Evolutionary conservation across 805 yeast genomes (phyloP), one percentile per base, ranked within the genome.

Genomic region (Myxozyma melibiosi): DNA sequence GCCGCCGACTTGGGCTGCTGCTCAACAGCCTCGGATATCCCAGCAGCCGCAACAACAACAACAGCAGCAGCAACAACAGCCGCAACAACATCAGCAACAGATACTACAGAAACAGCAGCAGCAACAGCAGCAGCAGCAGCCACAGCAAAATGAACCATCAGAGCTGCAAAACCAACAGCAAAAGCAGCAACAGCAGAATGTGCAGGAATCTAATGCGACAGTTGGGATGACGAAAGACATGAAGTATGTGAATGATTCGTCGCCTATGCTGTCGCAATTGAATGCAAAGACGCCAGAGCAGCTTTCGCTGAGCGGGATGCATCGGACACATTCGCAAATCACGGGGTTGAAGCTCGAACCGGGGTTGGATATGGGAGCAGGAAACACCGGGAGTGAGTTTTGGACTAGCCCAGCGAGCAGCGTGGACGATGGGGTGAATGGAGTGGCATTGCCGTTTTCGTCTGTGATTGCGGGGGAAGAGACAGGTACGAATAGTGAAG

Each of bases 371-470:
- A 35, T 37, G 3, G 38, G 24, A n/a, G 25, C 41, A 16, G 49
- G 25, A 16, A 33, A 30, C 14, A 9, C 43, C n/a, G 43, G 24
- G 18, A 38, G 40, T 27, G 57, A 47, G 22, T 53, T 40, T 34
- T 53, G 57, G 57, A 37, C 57, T 3, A 48, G 53, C 40, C 57
- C 57, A 7, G 53, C 40, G 14, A 53, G 57, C 35, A 53, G 57
- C 25, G 45, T 30, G 20, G 53, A 47, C 13, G 57, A 53, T 11
- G 28, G 33, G 8, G 51, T 14, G 18, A 34, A 20, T 14, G 43
- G 28, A 22, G 22, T 45, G 24, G 20, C 50, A 20, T 7, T 30
- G 31, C 42, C 16, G 28, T 43, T 53, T 5, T 42, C 54, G 18
- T 22, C 48, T 14, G 40, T 53, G 41, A 51, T 24, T 42, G 42